Base-by-base conservation (phyloP, 2,329 filamentous ascomycete genomes). In the Hawksworthiomyces lignivorus region DNA sequence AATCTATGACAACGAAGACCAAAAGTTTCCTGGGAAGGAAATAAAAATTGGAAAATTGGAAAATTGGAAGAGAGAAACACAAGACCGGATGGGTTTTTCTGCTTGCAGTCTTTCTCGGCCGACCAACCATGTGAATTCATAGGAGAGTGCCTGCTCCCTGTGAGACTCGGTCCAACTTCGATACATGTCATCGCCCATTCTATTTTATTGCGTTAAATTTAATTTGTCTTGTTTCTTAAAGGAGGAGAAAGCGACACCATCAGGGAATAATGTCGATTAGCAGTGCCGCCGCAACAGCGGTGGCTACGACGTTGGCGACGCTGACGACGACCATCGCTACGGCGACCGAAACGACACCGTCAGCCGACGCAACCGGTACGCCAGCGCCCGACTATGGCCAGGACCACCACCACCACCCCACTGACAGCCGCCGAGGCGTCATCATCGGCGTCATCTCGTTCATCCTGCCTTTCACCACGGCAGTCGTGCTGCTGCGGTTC, bases 401-500 rank as follows among this genome's bases (percentile, higher is more conserved):
- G 7, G 32, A 14, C 24, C 18, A 35, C 14, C 32, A 36, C 15
- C 19, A 14, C 11, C 33, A 20, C 12, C 28, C 36, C 5, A 32
- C 36, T 35, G 50, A 55, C 38, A 44, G 49, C 18, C 52, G 48
- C 26, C 49, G 48, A 7, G 37, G 40, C 30, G 48, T 54, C 7
- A 48, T 57, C 31, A 48, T 60, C 27, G 47, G 44, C 27, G 46
- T 51, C 30, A 50, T 55, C 21, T 47, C 50, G 29, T 37, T 50
- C 8, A 45, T 56, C 7, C 54, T 55, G 36, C 47, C 51, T 6
- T 39, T 59, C 9, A 52, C 54, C 9, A 54, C 51, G 14, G 20
- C 49, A 22, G 45, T 54, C 2, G 53, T 59, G 5, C 49, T 41
- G 3, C 49, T 59, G 44, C 54, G 57, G 5, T 48, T 61, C 36